These are phyloP conservation scores for Schwanniomyces sp. DNA, from an alignment of 805 yeast genomes.

Conservation along the genomic window DNA sequence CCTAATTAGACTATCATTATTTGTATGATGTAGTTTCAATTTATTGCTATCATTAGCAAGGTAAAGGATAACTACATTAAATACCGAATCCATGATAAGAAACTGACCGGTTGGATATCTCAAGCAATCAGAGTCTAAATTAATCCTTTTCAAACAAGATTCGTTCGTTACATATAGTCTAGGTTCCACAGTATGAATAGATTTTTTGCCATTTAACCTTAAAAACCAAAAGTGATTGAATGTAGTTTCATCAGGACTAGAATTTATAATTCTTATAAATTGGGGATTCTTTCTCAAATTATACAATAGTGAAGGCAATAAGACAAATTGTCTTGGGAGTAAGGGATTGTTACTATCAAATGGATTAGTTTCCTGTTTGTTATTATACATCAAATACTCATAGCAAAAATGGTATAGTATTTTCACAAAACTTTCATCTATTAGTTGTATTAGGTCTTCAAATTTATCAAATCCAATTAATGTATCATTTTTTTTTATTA, in stretches of 20 bases:
- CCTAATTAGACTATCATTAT: constrained; percentile 19
- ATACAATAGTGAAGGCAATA: constrained; percentile 31
- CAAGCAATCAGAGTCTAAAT: constrained; percentile 19
- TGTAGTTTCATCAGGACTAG: constrained; percentile 49
- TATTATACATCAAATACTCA: constrained; percentile 8
- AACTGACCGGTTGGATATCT: constrained; percentile 10
- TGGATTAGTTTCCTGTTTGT: constrained; percentile 18
- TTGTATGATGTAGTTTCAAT: constrained; percentile 26
- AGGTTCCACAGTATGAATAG: constrained; percentile 29
- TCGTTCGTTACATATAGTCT: constrained; percentile 15
- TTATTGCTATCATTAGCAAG: constrained; percentile 7
- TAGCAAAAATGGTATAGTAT: constrained; percentile 31
- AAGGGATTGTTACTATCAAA: constrained; percentile 14
- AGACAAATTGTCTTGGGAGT: constrained; percentile 25
- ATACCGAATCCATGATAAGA: constrained; percentile 30
- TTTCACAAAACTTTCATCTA: constrained; percentile 26
- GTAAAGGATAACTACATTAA: constrained; percentile 24
- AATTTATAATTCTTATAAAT: constrained; percentile 37
- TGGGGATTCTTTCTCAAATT: constrained; percentile 35
- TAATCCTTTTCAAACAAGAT: constrained; percentile 4
- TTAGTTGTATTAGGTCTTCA: constrained; percentile 12
- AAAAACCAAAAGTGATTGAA: constrained; percentile 34
- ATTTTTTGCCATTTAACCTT: constrained; percentile 12
- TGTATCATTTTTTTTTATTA: constrained; percentile 35
- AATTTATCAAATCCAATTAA: constrained; percentile 32